Percentiles rank a stretch among this genome's conserved stretches.
Evolutionary conservation across 2,329 filamentous ascomycete genomes (phyloP).

Genomic region (Diplocarpon mali): DNA sequence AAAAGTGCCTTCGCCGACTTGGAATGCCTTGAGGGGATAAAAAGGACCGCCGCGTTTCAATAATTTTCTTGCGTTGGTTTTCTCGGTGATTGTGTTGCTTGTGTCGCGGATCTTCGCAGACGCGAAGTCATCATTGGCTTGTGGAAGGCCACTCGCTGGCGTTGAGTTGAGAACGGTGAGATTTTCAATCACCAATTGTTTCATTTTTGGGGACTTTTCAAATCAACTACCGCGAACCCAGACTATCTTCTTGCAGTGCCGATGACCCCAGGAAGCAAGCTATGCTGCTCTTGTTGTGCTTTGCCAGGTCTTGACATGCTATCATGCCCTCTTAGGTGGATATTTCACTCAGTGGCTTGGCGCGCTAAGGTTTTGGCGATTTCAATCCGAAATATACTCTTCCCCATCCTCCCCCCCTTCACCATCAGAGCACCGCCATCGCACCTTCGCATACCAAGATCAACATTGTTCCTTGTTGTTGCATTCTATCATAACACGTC

Average conservation of each 20-base stretch:
- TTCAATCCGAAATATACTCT: neutral
- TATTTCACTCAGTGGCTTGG: neutral
- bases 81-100: slow-evolving; percentile 22
- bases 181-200: slow-evolving; percentile 12
- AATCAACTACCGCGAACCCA: too few species aligned
- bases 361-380: neutral
- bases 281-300: neutral
- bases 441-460: slow-evolving; percentile 4
- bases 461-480: slow-evolving; percentile 10
- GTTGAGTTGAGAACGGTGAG: slow-evolving; percentile 19
- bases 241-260: neutral
- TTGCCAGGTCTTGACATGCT: neutral
- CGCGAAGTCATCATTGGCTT: slow-evolving; percentile 16
- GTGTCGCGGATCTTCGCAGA: slow-evolving; percentile 18
- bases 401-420: neutral
- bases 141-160: slow-evolving; percentile 8
- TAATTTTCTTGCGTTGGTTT: slow-evolving; percentile 18
- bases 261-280: neutral
- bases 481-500: slow-evolving; percentile 16
- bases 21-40: slow-evolving; percentile 1
- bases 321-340: neutral
- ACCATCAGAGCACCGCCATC: slow-evolving; percentile 14
- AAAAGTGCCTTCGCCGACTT: slow-evolving; percentile 13
- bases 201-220: slow-evolving; percentile 4
- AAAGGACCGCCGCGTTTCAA: slow-evolving; percentile 12